Base-by-base conservation (phyloP, 2,329 filamentous ascomycete species). In the Fusarium mexicanum region DNA sequence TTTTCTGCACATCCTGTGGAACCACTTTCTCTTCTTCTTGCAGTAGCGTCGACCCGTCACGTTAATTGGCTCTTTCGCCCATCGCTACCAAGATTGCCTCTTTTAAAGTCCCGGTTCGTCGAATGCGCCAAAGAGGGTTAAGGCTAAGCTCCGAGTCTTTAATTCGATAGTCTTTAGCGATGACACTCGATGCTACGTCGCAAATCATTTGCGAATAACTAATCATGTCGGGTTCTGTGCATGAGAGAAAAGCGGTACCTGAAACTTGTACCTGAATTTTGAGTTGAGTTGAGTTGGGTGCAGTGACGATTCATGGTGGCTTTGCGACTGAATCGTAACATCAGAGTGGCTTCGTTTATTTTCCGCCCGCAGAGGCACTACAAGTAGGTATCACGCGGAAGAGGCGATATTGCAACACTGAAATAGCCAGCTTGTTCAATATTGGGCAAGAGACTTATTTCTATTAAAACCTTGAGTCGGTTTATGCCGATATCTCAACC, bases 51-150 rank as follows among this genome's bases (percentile, higher is more conserved):
- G 47, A 50, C n/a, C 41, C 31, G 31, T 37, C 12, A 14, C 17
- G 37, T 46, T 53, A 70, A 70, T 70, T 70, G 66, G 67, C 67
- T 62, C 50, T 37, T 64, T n/a, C 35, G 35, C 44, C 59, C 35
- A 48, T 41, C 46, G 29, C 20, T 29, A 48, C 41, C 37, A 38
- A 69, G 67, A 69, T 69, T 70, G 53, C 53, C 47, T 59, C 57
- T 59, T 59, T 61, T 59, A 50, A 46, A 26, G 47, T 17, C 50
- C 58, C 24, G 37, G 43, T 62, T 29, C 41, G n/a, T 40, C 18
- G 48, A 62, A 22, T 50, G 55, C 16, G 18, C 46, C n/a, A 26
- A 40, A 65, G 51, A 37, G 31, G 43, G 33, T 53, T 43, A 22
- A 47, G 44, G 44, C 44, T 47, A 68, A 67, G 64, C 59, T 61